Base-by-base conservation (phyloP, 345 rosid genomes). In the Punica granatum region DNA sequence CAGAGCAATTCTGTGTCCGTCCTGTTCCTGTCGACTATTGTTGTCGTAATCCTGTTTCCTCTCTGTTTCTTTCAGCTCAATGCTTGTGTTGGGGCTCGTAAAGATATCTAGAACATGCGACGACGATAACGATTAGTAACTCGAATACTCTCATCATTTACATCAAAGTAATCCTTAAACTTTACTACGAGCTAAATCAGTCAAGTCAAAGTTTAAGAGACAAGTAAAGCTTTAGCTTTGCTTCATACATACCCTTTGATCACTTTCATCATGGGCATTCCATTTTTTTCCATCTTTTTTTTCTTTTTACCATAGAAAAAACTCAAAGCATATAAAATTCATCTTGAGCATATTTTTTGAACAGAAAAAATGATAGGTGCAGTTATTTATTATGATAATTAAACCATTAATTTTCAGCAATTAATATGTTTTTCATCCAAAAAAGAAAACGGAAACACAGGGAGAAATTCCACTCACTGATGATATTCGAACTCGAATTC, bases 401-500 rank as follows among this genome's bases (percentile, higher is more conserved):
- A 56, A 56, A 26, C 18, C 32, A 26, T n/a, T 51, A 7, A 51
- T 51, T n/a, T 25, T 51, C 26, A 51, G 28, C 58, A 51, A 7
- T n/a, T 51, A 7, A 21, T 2, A 6, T 51, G 4, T 18, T 1
- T 16, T 18, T 18, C 2, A 18, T 18, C 18, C 6, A 18, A 13
- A 6, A 13, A 18, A 18, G 30, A 23, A 51, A 51, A 5, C n/a
- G 5, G 58, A 28, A 54, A 8, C 31, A 54, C 4, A 26, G 10
- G 33, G 26, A 30, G 13, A 11, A 12, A 42, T 39, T 58, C 37
- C 32, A 82, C 96, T 79, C 60, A 88, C 96, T 76, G 85, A 78
- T 73, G 60, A 69, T 56, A 9, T 70, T 73, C 60, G 93, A 73
- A 46, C 77, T 79, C 58, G 97, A 85, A 80, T 87, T 93, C 84